Evolutionary conservation across 495 filamentous ascomycete genomes (phyloP), one percentile per base, ranked within the genome.

Genomic region (Paragyromitra xinjiangensis): DNA sequence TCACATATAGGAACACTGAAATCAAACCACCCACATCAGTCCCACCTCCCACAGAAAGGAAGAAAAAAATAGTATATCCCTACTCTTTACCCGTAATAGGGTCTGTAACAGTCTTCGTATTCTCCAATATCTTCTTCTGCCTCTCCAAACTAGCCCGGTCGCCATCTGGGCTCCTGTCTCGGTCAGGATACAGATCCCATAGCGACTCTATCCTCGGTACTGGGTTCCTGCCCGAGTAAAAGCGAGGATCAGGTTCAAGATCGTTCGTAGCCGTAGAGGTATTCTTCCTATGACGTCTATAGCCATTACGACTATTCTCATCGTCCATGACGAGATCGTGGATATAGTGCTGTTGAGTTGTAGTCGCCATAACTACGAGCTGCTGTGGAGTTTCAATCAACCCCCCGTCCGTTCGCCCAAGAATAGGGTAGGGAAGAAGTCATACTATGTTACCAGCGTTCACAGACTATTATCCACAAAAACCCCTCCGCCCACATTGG

Each of bases 181-280:
- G 59, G 8, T 50, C 71, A 0, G 78, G 72, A 61, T 80, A 79
- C 42, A 80, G 71, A 44, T 80, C 78, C 78, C 78, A 81, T 12
- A 77, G 37, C 39, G 79, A 81, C 53, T 73, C 78, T n/a, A 81
- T 77, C 44, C 71, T 71, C 24, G 79, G 79, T 1, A 81, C 79
- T 4, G 50, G 79, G 55, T 81, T 75, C 24, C 79, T 69, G 14
- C 78, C 79, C 8, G 78, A 81, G 12, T 77, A 81, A 26, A 74
- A 80, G 45, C 76, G 77, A 22, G 59, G 67, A 39, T 78, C 77
- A 9, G 67, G 37, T 5, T 67, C 62, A 11, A 11, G 19, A 8
- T 9, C 53, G 8, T 65, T 50, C 19, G 70, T 40, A 14, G 22
- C 45, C 39, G 48, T 34, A 6, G 67, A 71, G 5, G 69, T 40